Evolutionary conservation across 352 stramenopile genomes (phyloP).

Genomic region (Pythium dissotocum): DNA sequence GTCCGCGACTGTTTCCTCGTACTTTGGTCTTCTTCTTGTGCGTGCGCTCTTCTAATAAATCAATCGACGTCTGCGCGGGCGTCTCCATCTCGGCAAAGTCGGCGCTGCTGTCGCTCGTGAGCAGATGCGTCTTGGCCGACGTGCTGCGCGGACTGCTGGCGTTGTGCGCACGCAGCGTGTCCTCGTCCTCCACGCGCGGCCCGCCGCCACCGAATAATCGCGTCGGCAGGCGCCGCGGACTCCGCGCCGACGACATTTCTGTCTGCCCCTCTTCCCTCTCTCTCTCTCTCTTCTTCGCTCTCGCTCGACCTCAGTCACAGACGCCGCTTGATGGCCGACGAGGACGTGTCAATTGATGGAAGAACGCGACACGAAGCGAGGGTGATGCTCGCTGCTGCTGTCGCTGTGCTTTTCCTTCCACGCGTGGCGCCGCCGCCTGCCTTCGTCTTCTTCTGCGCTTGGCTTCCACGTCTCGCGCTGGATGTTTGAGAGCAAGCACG

Average conservation of each 20-base stretch:
- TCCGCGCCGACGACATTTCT: conserved; percentile 14
- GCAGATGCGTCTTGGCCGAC: conserved; percentile 27
- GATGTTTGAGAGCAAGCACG: conserved; percentile 1
- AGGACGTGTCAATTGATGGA: background rate
- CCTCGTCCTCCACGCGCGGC: conserved; percentile 53
- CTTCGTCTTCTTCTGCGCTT: background rate
- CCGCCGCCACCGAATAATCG: conserved; percentile 55
- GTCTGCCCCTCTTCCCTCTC: background rate
- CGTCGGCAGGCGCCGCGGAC: conserved; percentile 30
- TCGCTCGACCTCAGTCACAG: background rate
- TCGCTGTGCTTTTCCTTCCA: background rate
- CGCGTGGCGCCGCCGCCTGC: background rate
- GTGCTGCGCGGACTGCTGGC: conserved; percentile 31
- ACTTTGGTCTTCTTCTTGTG: conserved; percentile 11
- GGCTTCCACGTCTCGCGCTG: conserved; percentile 4
- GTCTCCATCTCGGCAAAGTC: conserved; percentile 34
- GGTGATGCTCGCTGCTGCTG: background rate
- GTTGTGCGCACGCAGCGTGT: conserved; percentile 33
- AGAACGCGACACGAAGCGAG: background rate
- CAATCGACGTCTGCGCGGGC: conserved; percentile 22
- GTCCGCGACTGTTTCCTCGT: conserved; percentile 18
- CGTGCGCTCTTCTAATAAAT: conserved; percentile 22
- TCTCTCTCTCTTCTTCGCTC: background rate
- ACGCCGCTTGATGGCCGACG: background rate
- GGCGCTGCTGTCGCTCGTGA: conserved; percentile 24